Evolutionary conservation across 2,329 filamentous ascomycete genomes (phyloP).

Genomic region (Botrytis byssoidea): DNA sequence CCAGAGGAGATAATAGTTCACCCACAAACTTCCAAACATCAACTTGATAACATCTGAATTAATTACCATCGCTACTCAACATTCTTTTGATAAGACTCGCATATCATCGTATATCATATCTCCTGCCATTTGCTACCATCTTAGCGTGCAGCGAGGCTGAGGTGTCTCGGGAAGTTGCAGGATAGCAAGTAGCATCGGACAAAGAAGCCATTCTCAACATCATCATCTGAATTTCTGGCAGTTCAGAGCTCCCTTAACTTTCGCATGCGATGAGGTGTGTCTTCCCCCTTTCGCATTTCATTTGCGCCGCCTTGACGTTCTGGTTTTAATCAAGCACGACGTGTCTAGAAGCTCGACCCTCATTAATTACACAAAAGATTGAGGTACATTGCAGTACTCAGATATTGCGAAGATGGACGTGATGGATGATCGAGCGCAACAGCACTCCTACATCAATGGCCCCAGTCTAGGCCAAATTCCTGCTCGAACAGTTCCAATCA

Average conservation of each 20-base stretch:
- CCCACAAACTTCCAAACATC: not conserved
- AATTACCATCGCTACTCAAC: not conserved
- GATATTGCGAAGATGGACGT: constrained; percentile 38
- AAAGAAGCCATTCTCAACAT: constrained; percentile 20
- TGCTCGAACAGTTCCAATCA: constrained; percentile 53
- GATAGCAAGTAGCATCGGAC: constrained; percentile 20
- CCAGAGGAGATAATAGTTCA: not conserved
- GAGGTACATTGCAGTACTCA: constrained; percentile 22
- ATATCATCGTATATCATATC: not conserved
- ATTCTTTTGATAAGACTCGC: constrained; percentile 6
- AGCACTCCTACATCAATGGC: constrained; percentile 33
- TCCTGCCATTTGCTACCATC: not conserved
- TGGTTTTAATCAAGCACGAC: not conserved
- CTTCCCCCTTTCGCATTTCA: constrained; percentile 7
- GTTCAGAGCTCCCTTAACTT: constrained; percentile 6
- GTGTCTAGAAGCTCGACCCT: constrained; percentile 4
- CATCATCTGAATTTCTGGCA: not conserved
- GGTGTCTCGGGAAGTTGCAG: constrained; percentile 35
- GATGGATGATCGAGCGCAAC: constrained; percentile 36
- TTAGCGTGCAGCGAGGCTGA: constrained; percentile 33
- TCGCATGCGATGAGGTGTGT: constrained; percentile 19
- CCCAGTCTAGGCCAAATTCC: constrained; percentile 30
- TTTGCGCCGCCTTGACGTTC: not conserved
- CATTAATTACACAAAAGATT: constrained; percentile 5
- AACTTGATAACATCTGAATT: not conserved